Evolutionary conservation across 352 stramenopile genomes (phyloP), one percentile per base, ranked within the genome.

Genomic region (Globisporangium echinulatum): DNA sequence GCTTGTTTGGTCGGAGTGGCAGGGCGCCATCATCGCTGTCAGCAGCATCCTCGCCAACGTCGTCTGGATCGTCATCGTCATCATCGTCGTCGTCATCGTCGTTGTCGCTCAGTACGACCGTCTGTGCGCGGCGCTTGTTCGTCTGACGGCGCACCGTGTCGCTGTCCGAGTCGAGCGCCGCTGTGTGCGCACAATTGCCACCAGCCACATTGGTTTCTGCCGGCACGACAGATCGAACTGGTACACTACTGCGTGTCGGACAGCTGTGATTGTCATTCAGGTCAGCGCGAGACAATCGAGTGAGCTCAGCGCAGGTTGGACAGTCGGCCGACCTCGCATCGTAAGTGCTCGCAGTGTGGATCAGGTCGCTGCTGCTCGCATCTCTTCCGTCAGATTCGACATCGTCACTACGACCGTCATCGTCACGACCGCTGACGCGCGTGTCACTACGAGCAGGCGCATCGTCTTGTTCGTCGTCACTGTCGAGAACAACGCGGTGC

Each of bases 391-490:
- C 36, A 40, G n/a, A n/a, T n/a, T n/a, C n/a, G n/a, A n/a, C n/a
- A n/a, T n/a, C 46, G 13, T 59, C 54, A 42, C 46, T 10, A 39
- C 19, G 13, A 54, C 42, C 36, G 13, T 4, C 36, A 44, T 4
- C 36, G 14, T 48, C 13, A 5, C 13, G 17, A 52, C 0, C 36
- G 39, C n/a, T 38, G 11, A 25, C 5, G 33, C 9, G 38, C 9
- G 36, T 7, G 39, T 77, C 62, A 13, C 53, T 64, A 36, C 56
- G 17, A 48, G 69, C 63, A 14, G 59, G 59, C 37, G 52, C 40
- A 37, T 82, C 70, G n/a, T 59, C 61, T 8, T 61, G 67, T 52
- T 82, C 72, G 39, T 82, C 62, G 47, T 76, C 70, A 37, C 71
- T 75, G 43, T 75, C 62, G n/a, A 65, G 19, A 7, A 67, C 51